phyloP scores from a whole-genome alignment of 208 protist genomes.

The Leishmania braziliensis region DNA sequence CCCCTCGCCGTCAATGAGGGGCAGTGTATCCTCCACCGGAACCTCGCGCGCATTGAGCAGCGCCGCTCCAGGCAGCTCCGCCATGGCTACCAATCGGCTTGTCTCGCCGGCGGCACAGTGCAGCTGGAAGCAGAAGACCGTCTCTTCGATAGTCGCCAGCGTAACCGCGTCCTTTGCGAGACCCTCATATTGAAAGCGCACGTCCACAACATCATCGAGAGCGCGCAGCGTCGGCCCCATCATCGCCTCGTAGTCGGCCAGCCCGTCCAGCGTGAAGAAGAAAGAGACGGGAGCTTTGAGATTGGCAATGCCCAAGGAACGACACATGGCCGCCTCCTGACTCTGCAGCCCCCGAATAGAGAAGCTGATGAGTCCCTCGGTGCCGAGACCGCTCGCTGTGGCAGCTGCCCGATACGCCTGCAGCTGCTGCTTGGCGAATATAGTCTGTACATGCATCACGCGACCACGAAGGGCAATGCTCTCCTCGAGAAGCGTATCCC shows the following conservation, averaged over 20 bases:
- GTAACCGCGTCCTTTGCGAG: slow-evolving; percentile 65
- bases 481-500: slow-evolving; percentile 81
- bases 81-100: slow-evolving; percentile 72
- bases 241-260: slow-evolving; percentile 81
- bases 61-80: slow-evolving; percentile 60
- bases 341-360: slow-evolving; percentile 55
- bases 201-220: slow-evolving; percentile 61
- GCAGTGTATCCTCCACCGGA: slow-evolving; percentile 45
- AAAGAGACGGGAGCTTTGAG: slow-evolving; percentile 41
- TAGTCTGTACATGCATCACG: slow-evolving; percentile 80
- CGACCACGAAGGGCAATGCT: slow-evolving; percentile 77
- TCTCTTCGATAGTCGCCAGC: slow-evolving; percentile 49
- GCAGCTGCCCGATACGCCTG: slow-evolving; percentile 60
- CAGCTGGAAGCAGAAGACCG: slow-evolving; percentile 76
- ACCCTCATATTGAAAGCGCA: slow-evolving; percentile 72
- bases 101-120: slow-evolving; percentile 41
- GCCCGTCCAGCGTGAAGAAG: slow-evolving; percentile 79
- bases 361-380: slow-evolving; percentile 55
- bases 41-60: slow-evolving; percentile 61
- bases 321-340: slow-evolving; percentile 35
- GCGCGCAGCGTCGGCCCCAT: slow-evolving; percentile 65
- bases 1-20: slow-evolving; percentile 54
- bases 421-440: slow-evolving; percentile 88
- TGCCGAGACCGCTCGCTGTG: slow-evolving; percentile 7
- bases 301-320: slow-evolving; percentile 40